Evolutionary conservation across 2,329 filamentous ascomycete genomes (phyloP).

Genomic region (Pyricularia pennisetigena): DNA sequence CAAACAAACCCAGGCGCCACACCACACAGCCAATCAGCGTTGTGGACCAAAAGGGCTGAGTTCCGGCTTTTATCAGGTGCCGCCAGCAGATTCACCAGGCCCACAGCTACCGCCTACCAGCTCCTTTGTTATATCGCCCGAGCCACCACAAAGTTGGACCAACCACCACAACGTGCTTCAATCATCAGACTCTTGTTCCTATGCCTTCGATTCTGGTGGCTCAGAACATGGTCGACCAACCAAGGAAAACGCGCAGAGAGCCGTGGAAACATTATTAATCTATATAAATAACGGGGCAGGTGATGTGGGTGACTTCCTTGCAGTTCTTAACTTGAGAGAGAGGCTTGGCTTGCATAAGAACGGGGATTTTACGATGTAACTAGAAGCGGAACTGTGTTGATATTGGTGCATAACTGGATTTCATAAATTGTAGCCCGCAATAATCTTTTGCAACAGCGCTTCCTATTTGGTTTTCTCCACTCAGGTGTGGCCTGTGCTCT

Average conservation of each 20-base stretch:
- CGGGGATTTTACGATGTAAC: background rate
- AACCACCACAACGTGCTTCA: background rate
- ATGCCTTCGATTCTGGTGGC: background rate
- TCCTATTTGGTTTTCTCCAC: background rate
- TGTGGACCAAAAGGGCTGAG: background rate
- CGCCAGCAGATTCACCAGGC: background rate
- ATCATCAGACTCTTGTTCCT: background rate
- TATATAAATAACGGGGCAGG: background rate
- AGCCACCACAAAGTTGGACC: background rate
- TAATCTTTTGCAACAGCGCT: no score
- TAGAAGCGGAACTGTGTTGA: no score
- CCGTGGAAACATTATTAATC: background rate
- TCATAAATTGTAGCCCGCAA: no score
- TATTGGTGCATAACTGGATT: no score
- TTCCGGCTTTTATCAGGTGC: background rate
- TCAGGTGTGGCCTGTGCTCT: background rate
- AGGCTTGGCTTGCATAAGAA: background rate
- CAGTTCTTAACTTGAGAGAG: background rate
- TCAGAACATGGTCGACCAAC: background rate
- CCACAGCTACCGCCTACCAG: background rate
- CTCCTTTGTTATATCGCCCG: background rate
- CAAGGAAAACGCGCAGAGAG: background rate
- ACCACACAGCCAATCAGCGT: background rate
- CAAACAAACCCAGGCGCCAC: background rate
- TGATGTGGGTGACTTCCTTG: background rate